Evolutionary conservation across 257 asterid genomes (phyloP).

Genomic region (Perilla frutescens): DNA sequence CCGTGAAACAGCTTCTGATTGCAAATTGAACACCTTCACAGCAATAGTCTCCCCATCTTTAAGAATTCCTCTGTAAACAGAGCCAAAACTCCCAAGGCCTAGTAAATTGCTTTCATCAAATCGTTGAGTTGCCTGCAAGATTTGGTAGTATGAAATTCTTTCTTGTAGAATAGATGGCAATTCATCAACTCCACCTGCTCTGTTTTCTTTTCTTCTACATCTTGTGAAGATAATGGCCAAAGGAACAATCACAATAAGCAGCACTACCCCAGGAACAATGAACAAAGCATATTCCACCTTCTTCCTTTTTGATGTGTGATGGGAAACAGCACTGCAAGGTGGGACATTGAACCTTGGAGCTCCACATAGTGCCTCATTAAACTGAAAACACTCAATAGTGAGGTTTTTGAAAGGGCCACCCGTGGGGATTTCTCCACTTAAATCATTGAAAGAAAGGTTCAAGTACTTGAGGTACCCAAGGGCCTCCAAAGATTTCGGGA

Average conservation of each 20-base stretch:
- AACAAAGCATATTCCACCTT: constrained; percentile 9
- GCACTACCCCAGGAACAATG: constrained; percentile 23
- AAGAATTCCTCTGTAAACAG: constrained; percentile 2
- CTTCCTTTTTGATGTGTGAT: not conserved
- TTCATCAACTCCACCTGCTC: not conserved
- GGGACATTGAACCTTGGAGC: constrained; percentile 27
- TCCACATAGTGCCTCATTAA: constrained; percentile 32
- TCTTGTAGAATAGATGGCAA: not conserved
- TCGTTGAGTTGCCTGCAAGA: not conserved
- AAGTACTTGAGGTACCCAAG: constrained; percentile 18
- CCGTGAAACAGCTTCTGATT: not conserved
- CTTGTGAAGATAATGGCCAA: constrained; percentile 5
- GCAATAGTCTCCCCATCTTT: not conserved
- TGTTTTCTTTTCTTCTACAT: constrained; percentile 5
- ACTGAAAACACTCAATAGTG: constrained; percentile 32
- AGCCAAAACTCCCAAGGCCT: not conserved
- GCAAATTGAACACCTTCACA: constrained; percentile 7
- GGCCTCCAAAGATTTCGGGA: constrained; percentile 30
- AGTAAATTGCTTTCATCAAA: not conserved
- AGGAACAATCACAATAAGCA: not conserved
- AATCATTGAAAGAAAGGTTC: constrained; percentile 40
- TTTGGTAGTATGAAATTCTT: not conserved
- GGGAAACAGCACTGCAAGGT: constrained; percentile 5
- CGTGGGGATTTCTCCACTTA: constrained; percentile 38
- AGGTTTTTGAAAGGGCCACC: constrained; percentile 44